Evolutionary conservation across 169 alveolate genomes (phyloP).

Genomic region (Plasmodium adleri): DNA sequence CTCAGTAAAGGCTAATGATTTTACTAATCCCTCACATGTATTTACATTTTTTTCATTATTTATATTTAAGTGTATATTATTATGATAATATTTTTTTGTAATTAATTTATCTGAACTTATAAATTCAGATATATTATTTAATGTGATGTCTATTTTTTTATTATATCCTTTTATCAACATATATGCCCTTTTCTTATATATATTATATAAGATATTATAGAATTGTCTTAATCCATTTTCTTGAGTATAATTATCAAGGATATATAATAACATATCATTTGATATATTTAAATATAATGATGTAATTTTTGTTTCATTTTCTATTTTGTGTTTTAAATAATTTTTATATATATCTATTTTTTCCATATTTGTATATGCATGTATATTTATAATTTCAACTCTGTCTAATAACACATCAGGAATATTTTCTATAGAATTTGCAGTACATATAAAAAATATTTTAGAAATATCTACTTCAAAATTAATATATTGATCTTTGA

Average conservation of each 20-base stretch:
- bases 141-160: not conserved
- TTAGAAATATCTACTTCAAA: conserved; percentile 91
- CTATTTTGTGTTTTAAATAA: conserved; percentile 89
- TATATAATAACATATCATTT: conserved; percentile 84
- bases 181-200: conserved; percentile 91
- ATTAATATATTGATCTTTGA: conserved; percentile 85
- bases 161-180: conserved; percentile 85
- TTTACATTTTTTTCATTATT: too few relatives aligned
- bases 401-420: conserved; percentile 95
- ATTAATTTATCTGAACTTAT: conserved; percentile 3
- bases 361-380: conserved; percentile 93
- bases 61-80: not conserved
- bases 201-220: conserved; percentile 88
- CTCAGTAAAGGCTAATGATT: conserved; percentile 96
- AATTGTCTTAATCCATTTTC: conserved; percentile 95
- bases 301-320: conserved; percentile 86
- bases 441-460: conserved; percentile 95
- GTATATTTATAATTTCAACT: conserved; percentile 94
- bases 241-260: conserved; percentile 90
- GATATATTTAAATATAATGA: conserved; percentile 78
- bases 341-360: conserved; percentile 90
- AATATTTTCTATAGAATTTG: conserved; percentile 93
- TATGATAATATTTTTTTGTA: not conserved
- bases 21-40: conserved; percentile 89
- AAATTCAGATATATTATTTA: conserved; percentile 1